Evolutionary conservation across 805 yeast genomes (phyloP).

Genomic region (Kodamaea nitidulidarum): DNA sequence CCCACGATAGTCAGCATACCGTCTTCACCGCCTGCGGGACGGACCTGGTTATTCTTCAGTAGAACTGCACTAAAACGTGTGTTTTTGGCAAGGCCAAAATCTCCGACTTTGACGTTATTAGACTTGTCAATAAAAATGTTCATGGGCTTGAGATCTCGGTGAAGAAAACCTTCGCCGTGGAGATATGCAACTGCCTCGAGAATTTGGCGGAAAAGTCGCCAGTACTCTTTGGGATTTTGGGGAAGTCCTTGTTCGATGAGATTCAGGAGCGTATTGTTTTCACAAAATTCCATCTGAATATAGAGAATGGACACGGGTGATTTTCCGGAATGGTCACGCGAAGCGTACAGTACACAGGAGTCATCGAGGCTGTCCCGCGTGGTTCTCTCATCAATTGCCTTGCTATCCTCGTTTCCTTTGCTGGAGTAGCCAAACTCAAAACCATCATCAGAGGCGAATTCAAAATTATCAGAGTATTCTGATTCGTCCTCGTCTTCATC

Average conservation of each 20-base stretch:
- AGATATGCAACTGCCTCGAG: slow-evolving; percentile 87
- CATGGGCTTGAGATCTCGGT: slow-evolving; percentile 92
- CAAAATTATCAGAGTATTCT: slow-evolving; percentile 4
- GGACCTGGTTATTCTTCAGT: slow-evolving; percentile 38
- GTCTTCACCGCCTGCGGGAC: slow-evolving; percentile 49
- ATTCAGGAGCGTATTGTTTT: slow-evolving; percentile 83
- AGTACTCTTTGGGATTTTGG: slow-evolving; percentile 70
- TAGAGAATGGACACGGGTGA: slow-evolving; percentile 58
- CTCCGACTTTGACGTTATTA: slow-evolving; percentile 90
- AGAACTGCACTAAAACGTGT: slow-evolving; percentile 51
- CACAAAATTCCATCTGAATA: slow-evolving; percentile 99
- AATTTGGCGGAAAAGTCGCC: slow-evolving; percentile 85
- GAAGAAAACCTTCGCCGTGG: slow-evolving; percentile 91
- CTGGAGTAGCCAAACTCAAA: background rate
- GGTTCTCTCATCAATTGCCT: too few relatives aligned
- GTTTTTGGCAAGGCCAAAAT: slow-evolving; percentile 93
- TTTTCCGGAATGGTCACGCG: too few relatives aligned
- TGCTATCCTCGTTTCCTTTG: too few relatives aligned
- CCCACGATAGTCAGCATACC: slow-evolving; percentile 84
- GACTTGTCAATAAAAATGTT: slow-evolving; percentile 91
- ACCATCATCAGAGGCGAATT: slow-evolving; percentile 3
- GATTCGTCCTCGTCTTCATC: slow-evolving; percentile 8
- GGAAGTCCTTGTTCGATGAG: slow-evolving; percentile 72
- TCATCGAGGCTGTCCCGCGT: too few relatives aligned
- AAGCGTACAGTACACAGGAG: too few relatives aligned